phyloP scores from a whole-genome alignment of 805 yeast genomes.

The Candida silvatica region DNA sequence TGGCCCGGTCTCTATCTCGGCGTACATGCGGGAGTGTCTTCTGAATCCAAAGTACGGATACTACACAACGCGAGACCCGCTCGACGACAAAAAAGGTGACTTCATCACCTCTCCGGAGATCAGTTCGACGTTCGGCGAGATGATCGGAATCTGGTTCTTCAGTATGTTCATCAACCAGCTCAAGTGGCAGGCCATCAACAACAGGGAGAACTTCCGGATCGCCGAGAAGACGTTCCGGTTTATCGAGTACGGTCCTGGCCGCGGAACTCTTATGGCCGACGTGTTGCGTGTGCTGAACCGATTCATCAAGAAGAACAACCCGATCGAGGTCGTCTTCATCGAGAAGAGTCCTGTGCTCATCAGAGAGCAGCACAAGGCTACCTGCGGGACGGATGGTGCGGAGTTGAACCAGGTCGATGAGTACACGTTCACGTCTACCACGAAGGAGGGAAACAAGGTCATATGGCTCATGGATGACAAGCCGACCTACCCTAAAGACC shows the following conservation, averaged over 20 bases:
- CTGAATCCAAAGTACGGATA: conserved; percentile 74
- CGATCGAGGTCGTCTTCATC: conserved; percentile 44
- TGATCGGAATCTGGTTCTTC: conserved; percentile 67
- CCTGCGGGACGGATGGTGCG: conserved; percentile 30
- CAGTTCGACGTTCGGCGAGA: conserved; percentile 80
- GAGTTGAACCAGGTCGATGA: conserved; percentile 23
- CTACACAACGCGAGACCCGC: conserved; percentile 69
- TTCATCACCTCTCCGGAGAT: conserved; percentile 84
- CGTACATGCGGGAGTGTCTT: conserved; percentile 75
- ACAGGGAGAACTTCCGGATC: conserved; percentile 15
- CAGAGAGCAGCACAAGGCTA: conserved; percentile 39
- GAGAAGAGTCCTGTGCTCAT: conserved; percentile 68
- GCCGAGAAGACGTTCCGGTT: conserved; percentile 33
- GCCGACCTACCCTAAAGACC: conserved; percentile 29
- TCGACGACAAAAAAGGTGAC: conserved; percentile 46
- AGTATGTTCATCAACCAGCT: conserved; percentile 51
- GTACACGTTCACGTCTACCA: conserved; percentile 26
- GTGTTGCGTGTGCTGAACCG: conserved; percentile 39
- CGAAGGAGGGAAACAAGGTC: conserved; percentile 45
- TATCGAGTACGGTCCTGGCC: conserved; percentile 81
- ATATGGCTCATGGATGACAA: conserved; percentile 51
- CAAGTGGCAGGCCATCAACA: conserved; percentile 27
- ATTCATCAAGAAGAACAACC: conserved; percentile 24
- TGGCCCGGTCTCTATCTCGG: conserved; percentile 68
- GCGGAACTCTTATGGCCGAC: conserved; percentile 72